Evolutionary conservation across 1,139 yeast genomes (phyloP), one percentile per base, ranked within the genome.

Genomic region (Spencermartinsiella ligniputridi): DNA sequence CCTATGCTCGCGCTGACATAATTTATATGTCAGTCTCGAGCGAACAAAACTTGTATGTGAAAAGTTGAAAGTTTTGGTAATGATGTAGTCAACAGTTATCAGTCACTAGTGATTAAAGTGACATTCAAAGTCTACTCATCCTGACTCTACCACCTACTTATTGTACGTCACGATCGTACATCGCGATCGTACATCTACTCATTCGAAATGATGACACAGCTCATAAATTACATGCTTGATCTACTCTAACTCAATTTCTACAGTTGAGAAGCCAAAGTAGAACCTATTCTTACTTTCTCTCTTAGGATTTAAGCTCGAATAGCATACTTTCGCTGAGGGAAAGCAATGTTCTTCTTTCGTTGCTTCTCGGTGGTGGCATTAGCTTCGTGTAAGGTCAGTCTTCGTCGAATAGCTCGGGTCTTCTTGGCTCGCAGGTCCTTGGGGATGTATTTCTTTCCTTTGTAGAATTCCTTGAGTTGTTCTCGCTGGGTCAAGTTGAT

Each of bases 381-480:
- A 70, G 86, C 82, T 78, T 92, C 97, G 74, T 75, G 74, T 71
- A 84, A 79, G 73, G 97, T 82, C 72, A 92, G 82, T 72, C 83
- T 81, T 82, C 97, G 88, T 86, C 98, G 90, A 75, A 92, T 78
- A 74, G 98, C 97, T 83, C 97, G 92, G 76, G 98, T 92, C 85
- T 92, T 87, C 90, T 92, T 92, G 68, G 88, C 96, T 80, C 97
- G 92, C 77, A 92, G 83, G 74, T 90, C 97, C 81, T 90, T 90
- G 79, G 98, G 98, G 73, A 83, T 80, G 83, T 82, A 86, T 79
- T 89, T 90, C 83, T 89, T 89, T 76, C 90, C 95, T 61, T 61
- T 57, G 92, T 89, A 90, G 81, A 86, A 84, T 70, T 85, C 95
- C 75, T 87, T 87, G 71, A 88, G 96, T 64, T 85, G 83, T 61